Conservation (phyloP, 192 early-diverging fungal species). For the Geranomyces variabilis region DNA sequence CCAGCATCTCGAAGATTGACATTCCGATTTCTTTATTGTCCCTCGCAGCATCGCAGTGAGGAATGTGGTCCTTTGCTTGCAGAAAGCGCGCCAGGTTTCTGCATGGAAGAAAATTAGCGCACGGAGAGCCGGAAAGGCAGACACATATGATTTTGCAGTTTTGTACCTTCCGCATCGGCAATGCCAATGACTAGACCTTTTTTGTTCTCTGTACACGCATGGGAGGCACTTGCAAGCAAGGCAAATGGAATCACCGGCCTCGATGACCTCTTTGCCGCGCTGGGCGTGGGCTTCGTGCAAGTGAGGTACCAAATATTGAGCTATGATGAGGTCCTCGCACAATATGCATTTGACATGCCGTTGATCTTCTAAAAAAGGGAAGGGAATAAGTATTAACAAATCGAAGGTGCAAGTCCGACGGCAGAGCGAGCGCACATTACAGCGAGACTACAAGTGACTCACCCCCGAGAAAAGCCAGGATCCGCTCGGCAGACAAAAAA, state of each 20-base stretch:
- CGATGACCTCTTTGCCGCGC: constrained; percentile 7
- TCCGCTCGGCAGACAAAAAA: constrained; percentile 5
- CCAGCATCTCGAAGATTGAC: no score
- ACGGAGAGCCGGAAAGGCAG: background rate
- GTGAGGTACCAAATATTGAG: constrained; percentile 9
- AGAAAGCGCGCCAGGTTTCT: constrained; percentile 16
- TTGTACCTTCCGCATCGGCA: constrained; percentile 18
- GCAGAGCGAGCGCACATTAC: no score
- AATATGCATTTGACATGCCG: background rate
- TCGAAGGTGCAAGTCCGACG: no score
- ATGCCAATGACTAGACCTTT: constrained; percentile 19
- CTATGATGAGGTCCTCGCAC: constrained; percentile 1
- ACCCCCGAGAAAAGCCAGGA: no score
- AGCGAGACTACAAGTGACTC: no score
- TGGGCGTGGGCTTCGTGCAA: constrained; percentile 17
- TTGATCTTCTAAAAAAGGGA: background rate
- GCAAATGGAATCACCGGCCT: background rate
- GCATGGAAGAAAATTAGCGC: background rate
- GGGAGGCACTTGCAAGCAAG: constrained; percentile 15
- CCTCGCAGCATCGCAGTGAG: background rate
- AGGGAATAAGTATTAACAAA: background rate
- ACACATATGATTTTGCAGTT: no score
- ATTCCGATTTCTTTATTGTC: background rate
- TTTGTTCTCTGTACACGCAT: constrained; percentile 7
- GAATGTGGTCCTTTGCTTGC: constrained; percentile 8